Base-by-base conservation (phyloP, 768 basidiomycete genomes). In the Sarcodon sp. region DNA sequence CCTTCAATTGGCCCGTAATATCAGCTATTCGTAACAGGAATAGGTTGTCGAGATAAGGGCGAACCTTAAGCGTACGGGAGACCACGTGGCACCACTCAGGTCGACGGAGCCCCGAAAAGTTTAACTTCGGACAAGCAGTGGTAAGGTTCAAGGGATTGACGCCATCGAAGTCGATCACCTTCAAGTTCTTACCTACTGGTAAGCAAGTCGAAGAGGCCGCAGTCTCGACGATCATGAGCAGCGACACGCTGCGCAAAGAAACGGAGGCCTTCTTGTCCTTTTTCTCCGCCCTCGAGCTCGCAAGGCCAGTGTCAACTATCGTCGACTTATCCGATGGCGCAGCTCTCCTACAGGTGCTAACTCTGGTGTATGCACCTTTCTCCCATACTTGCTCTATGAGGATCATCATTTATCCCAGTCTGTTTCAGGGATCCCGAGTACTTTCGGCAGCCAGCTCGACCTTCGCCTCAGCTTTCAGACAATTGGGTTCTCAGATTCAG, bases 401-500 rank as follows among this genome's bases (percentile, higher is more conserved):
- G 13, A 15, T 33, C 48, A 35, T 13, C 43, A 15, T 43, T 39
- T 54, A 50, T 48, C 35, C 46, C 33, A 11, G 44, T 18, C 43
- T 39, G 39, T 51, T 44, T 27, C 58, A 92, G 89, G 54, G 90
- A 92, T 66, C 69, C 71, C 44, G 75, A 80, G 33, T 88, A 88
- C 66, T 93, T 93, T 59, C 75, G 77, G 41, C 76, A 75, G 47
- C 65, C 79, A 4, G 66, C 69, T 15, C 75, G 83, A 9, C 66
- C 76, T 5, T 69, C 79, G 0, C 64, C 73, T 13, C 79, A 86
- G 47, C 71, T 71, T 2, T 77, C 83, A 9, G 88, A 90, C 57
- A 92, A 88, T 64, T 94, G 90, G 90, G 87, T 91, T 49, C 65
- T 91, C 33, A 79, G 89, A 10, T 89, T 91, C 63, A 82, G 74